These are phyloP conservation scores for Taphrina confusa DNA, from an alignment of 1,139 yeast species.

Conservation along the genomic window DNA sequence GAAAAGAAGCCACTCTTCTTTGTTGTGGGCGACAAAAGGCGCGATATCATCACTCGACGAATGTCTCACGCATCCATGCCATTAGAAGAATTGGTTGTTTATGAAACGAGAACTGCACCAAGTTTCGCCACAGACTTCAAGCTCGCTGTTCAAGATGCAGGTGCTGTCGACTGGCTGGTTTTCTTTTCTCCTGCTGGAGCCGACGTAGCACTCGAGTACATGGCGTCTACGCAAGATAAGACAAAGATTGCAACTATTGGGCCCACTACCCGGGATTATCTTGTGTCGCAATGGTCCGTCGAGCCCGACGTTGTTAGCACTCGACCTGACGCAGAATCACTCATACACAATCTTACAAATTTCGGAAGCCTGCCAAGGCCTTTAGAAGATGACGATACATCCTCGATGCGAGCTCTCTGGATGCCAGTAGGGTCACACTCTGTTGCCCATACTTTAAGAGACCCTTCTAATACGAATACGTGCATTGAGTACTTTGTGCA, in stretches of 20 bases:
- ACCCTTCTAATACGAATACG: slow-evolving; percentile 74
- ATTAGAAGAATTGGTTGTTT: slow-evolving; percentile 38
- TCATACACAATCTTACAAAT: neutral
- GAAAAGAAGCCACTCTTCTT: slow-evolving; percentile 52
- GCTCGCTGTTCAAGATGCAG: neutral
- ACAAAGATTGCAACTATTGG: slow-evolving; percentile 77
- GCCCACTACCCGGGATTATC: slow-evolving; percentile 79
- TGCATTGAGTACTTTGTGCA: slow-evolving; percentile 80
- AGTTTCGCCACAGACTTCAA: slow-evolving; percentile 19
- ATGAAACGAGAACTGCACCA: slow-evolving; percentile 19
- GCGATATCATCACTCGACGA: slow-evolving; percentile 74
- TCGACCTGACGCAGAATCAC: slow-evolving; percentile 16
- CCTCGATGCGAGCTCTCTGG: slow-evolving; percentile 20
- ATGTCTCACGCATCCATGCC: slow-evolving; percentile 44
- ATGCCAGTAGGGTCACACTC: slow-evolving; percentile 21
- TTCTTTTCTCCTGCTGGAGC: slow-evolving; percentile 94
- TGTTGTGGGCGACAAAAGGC: slow-evolving; percentile 81
- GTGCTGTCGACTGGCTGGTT: slow-evolving; percentile 59
- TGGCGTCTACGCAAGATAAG: slow-evolving; percentile 47
- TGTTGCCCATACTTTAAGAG: slow-evolving; percentile 59
- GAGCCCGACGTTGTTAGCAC: slow-evolving; percentile 63
- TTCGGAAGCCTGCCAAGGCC: neutral
- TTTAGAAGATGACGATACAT: slow-evolving; percentile 1
- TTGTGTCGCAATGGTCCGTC: slow-evolving; percentile 54
- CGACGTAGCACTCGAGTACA: slow-evolving; percentile 52